Base-by-base conservation (phyloP, 164 flowering plant species). In the Litsea cubeba region DNA sequence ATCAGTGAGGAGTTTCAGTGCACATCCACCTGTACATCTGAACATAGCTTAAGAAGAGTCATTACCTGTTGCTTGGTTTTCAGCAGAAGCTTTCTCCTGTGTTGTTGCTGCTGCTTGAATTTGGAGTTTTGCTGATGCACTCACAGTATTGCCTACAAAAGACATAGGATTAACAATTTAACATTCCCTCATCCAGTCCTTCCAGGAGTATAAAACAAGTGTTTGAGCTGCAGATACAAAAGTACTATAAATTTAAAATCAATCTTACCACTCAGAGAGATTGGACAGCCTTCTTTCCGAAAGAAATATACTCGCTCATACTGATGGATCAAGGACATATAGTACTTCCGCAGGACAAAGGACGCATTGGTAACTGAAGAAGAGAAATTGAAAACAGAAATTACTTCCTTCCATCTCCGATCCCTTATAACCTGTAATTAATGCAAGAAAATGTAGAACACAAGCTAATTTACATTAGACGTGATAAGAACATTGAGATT, bases 271-370 rank as follows among this genome's bases (percentile, higher is more conserved):
- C 81, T 25, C 5, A 69, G 22, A 11, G 85, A 68, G 51, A 73
- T 32, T 74, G 83, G 72, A 30, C 81, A 83, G 24, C 65, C 77
- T 78, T 82, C 81, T 76, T 75, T 85, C 65, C 78, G 82, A 76
- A 90, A 88, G 80, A 81, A 90, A 80, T 90, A 93, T 14, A 82
- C 88, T 81, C 90, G 95, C 88, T 93, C 98, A 65, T 86, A 93
- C 71, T 90, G 91, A 82, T 88, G 85, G 62, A 93, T 89, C 77
- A 93, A 78, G 20, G 93, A 88, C 2, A 85, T 71, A 75, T 93
- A 93, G 73, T 90, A 84, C 83, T 85, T 93, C 30, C 95, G 81
- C 72, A 91, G 75, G 50, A 87, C 86, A 83, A 90, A 91, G 63
- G 95, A 90, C 64, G 88, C 92, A 79, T 85, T 91, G 12, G 92